Percentiles rank a stretch among this genome's conserved stretches.
phyloP scores from a whole-genome alignment of 768 basidiomycete species.

The Macrolepiota dolichaula region DNA sequence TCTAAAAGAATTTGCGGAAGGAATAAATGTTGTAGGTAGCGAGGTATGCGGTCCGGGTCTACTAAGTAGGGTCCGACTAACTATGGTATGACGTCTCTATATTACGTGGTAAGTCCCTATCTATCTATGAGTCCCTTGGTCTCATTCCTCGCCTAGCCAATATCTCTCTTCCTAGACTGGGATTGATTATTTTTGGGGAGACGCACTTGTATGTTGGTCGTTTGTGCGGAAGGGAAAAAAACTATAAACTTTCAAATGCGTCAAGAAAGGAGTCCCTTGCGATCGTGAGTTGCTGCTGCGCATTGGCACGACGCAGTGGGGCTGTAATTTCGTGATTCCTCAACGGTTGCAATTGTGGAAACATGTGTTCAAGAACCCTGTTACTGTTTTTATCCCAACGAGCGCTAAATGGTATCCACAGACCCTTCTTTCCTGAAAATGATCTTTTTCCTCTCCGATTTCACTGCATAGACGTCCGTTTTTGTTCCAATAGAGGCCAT shows the following conservation, averaged over 20 bases:
- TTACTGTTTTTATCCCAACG: not conserved
- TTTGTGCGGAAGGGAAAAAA: too few species aligned
- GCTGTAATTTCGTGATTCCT: not conserved
- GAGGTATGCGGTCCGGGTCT: too few species aligned
- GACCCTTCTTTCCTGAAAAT: not conserved
- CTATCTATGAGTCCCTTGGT: too few species aligned
- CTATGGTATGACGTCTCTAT: too few species aligned
- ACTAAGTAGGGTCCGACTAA: too few species aligned
- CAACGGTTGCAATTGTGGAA: not conserved
- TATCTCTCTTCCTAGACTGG: too few species aligned
- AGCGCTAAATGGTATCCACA: not conserved
- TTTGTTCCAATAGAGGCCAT: not conserved
- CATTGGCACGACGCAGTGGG: not conserved
- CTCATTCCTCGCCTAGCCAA: too few species aligned
- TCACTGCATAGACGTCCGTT: not conserved
- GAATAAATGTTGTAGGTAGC: too few species aligned
- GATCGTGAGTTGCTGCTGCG: not conserved
- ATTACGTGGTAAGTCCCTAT: too few species aligned
- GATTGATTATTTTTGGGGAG: too few species aligned
- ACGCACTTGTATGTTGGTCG: too few species aligned
- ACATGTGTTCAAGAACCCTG: not conserved
- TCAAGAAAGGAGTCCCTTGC: not conserved
- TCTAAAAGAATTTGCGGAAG: constrained; percentile 21
- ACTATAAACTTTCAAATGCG: not conserved
- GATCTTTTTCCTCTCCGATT: not conserved